Evolutionary conservation across 768 basidiomycete genomes (phyloP), one percentile per base, ranked within the genome.

Genomic region (Psilocybe sp.): DNA sequence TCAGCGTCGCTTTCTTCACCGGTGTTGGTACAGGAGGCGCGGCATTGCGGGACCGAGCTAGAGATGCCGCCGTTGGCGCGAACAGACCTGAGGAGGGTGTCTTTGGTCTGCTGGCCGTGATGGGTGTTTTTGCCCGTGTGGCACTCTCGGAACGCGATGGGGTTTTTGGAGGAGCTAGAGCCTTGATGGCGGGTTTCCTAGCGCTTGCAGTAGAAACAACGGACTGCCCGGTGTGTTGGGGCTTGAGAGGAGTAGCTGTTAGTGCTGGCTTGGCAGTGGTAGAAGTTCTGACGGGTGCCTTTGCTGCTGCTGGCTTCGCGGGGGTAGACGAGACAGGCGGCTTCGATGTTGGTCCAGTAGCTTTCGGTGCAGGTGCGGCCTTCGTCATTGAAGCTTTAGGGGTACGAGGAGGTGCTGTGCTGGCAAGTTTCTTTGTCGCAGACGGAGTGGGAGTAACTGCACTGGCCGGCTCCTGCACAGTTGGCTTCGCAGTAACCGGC

Each of bases 21-120:
- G 84, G 76, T 0, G 73, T 70, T 0, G 81, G 75, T 6, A 72
- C 67, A 1, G 66, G 68, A 1, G 73, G 72, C 7, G 70, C 71
- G 0, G 78, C 74, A 59, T 77, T 80, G 43, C 87, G 82, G 32
- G 84, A 75, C 44, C 75, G 78, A 0, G 90, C 90, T 7, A 92
- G 78, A 8, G 89, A 89, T 3, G 89, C 87, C 0, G 89, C 90
- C 1, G 90, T 92, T 0, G 90, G 90, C 6, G 90, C 89, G 60
- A 85, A 90, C 16, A 91, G 64, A 11, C 87, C 84, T 1, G 81
- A 72, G 5, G 81, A 78, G 2, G 85, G 82, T 0, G 84, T 84
- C 67, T 84, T 87, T 33, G 80, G 76, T 48, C 78, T 74, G 14
- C 67, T 63, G 28, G 70, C 50, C 28, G 71, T 55, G 16, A 64